These are phyloP conservation scores for Fonsecaea erecta DNA, from an alignment of 2,329 filamentous ascomycete species.

Conservation along the genomic window DNA sequence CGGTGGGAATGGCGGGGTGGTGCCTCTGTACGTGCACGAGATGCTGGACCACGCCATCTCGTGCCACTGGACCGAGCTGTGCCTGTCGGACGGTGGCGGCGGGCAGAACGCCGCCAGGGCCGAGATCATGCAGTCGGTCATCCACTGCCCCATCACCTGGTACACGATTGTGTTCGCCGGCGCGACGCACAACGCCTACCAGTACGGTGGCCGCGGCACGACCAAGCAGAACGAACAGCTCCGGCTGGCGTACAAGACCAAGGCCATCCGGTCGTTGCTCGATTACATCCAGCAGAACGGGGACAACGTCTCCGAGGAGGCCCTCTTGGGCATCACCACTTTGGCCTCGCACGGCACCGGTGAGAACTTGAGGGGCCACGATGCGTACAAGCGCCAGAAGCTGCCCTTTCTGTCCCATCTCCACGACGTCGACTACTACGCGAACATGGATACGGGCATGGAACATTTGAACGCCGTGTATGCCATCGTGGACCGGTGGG, in stretches of 20 bases:
- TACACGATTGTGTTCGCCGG: constrained; percentile 24
- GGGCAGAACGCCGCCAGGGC: constrained; percentile 10
- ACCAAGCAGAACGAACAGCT: constrained; percentile 20
- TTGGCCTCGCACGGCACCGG: constrained; percentile 22
- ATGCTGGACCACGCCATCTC: constrained; percentile 27
- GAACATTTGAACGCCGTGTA: constrained; percentile 25
- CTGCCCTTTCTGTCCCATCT: constrained; percentile 15
- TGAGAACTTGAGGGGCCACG: constrained; percentile 18
- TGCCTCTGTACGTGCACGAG: constrained; percentile 17
- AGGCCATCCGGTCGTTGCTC: constrained; percentile 20
- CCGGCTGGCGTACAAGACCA: constrained; percentile 20
- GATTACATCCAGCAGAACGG: constrained; percentile 12
- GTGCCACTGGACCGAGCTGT: constrained; percentile 23
- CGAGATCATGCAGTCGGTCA: constrained; percentile 25
- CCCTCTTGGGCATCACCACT: constrained; percentile 22
- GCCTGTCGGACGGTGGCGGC: constrained; percentile 14
- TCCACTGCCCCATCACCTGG: constrained; percentile 12
- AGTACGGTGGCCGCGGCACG: constrained; percentile 6
- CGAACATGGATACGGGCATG: constrained; percentile 17
- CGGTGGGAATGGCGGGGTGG: neutral
- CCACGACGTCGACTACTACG: constrained; percentile 24
- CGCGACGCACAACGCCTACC: constrained; percentile 23
- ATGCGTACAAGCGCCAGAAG: constrained; percentile 12
- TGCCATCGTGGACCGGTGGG: constrained; percentile 20
- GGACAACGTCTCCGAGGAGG: constrained; percentile 9